A percentile compares a stretch with the other conserved stretches of the same genome.
These are phyloP conservation scores for Cryptosporidium sp. DNA, from an alignment of 169 alveolate genomes.

Conservation along the genomic window DNA sequence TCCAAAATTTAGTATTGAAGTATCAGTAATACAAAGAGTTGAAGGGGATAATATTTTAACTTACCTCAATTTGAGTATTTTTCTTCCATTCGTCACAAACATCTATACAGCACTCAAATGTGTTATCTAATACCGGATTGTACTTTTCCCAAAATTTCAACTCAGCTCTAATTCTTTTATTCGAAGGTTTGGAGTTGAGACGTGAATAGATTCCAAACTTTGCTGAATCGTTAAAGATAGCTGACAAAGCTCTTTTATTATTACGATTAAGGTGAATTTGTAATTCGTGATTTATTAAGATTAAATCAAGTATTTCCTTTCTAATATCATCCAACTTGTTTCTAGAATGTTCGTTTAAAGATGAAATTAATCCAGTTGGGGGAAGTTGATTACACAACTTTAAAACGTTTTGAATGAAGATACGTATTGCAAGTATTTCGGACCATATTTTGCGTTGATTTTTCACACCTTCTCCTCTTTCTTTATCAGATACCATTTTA, in stretches of 20 bases:
- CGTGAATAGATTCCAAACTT: not conserved
- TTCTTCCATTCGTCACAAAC: slow-evolving; percentile 57
- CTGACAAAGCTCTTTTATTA: not conserved
- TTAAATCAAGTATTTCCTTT: slow-evolving; percentile 3
- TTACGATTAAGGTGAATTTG: not conserved
- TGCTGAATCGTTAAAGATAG: not conserved
- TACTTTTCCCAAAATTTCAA: slow-evolving; percentile 39
- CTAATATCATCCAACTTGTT: not conserved
- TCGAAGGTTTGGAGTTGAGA: not conserved
- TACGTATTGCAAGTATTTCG: slow-evolving; percentile 42
- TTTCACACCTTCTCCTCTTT: slow-evolving; percentile 35
- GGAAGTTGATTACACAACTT: slow-evolving; percentile 27
- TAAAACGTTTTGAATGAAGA: slow-evolving; percentile 27
- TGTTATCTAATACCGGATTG: slow-evolving; percentile 1
- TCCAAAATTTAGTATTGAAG: not conserved
- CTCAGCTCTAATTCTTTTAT: slow-evolving; percentile 30
- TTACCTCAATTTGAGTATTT: slow-evolving; percentile 68
- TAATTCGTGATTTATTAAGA: slow-evolving; percentile 1
- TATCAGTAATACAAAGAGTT: not conserved
- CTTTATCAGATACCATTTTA: not conserved
- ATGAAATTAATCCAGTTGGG: slow-evolving; percentile 39
- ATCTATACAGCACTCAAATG: slow-evolving; percentile 68
- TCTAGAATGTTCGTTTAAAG: not conserved
- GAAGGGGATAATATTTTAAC: not conserved
- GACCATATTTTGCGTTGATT: slow-evolving; percentile 63